Evolutionary conservation across 2,329 filamentous ascomycete genomes (phyloP), one percentile per base, ranked within the genome.

Genomic region (Fusarium phyllophilum): DNA sequence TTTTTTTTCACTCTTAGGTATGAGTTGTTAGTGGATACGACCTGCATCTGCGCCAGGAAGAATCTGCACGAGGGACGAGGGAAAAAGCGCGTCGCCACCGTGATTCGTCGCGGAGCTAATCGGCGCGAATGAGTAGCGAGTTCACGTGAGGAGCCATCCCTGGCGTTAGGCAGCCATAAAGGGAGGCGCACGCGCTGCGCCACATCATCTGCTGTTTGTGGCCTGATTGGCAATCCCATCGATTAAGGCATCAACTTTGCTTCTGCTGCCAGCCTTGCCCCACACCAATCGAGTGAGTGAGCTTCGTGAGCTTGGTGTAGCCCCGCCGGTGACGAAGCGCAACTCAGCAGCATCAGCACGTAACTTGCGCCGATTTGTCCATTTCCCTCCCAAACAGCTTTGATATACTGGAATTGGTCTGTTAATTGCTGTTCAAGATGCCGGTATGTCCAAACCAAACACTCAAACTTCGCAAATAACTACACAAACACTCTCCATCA

Each of bases 341-440:
- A 76, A 70, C 60, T 72, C 75, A 70, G 62, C 68, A 74, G 72
- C 72, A 39, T 74, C 68, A 75, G 59, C 69, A 45, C 59, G 55
- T 71, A 59, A 38, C 64, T 75, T 73, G 74, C 72, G 75, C 73
- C 68, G 61, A 71, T 65, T 72, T 58, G 63, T 69, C 45, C 63
- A 66, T 52, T 46, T 44, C 42, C 44, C 41, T 48, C 36, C 33
- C 48, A 44, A 52, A 61, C 46, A 72, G 63, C 75, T 60, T 73
- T 78, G 71, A 74, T 75, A 78, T 66, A 73, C 64, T 66, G 66
- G 70, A 70, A 67, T 57, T 66, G 67, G 62, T 68, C 24, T 55
- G 44, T 68, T 73, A 51, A 62, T 68, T 74, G 72, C 75, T 80
- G 66, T 77, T 79, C 83, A 86, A 82, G 75, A 87, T 86, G 85